Evolutionary conservation across 1,139 yeast species (phyloP).

Genomic region (Geotrichum aggregatum): DNA sequence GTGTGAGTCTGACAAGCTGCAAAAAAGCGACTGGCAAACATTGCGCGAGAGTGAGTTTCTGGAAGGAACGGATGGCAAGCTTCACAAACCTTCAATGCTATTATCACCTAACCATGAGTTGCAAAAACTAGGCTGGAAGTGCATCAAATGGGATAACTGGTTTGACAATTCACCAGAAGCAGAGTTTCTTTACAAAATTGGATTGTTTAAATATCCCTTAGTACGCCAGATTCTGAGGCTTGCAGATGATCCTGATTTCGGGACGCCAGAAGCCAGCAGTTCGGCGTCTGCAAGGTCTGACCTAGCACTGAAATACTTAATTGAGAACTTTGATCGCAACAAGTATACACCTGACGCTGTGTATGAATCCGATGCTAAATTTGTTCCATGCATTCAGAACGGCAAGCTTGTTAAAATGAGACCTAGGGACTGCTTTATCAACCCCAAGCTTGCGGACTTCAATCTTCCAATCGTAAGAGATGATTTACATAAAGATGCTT

Average conservation of each 20-base stretch:
- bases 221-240: conserved; percentile 28
- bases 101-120: conserved; percentile 36
- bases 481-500: conserved; percentile 30
- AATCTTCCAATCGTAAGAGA: conserved; percentile 35
- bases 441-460: conserved; percentile 30
- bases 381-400: conserved; percentile 29
- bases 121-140: conserved; percentile 32
- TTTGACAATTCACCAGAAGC: conserved; percentile 33
- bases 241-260: conserved; percentile 15
- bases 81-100: conserved; percentile 29
- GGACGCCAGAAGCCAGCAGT: neutral
- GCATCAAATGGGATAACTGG: conserved; percentile 37
- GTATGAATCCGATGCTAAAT: conserved; percentile 17
- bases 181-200: conserved; percentile 33
- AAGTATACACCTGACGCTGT: conserved; percentile 26
- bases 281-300: conserved; percentile 22
- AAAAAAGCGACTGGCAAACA: conserved; percentile 34
- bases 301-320: conserved; percentile 30
- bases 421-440: conserved; percentile 34
- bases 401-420: conserved; percentile 23
- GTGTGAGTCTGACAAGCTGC: conserved; percentile 32
- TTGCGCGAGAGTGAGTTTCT: conserved; percentile 35
- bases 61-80: conserved; percentile 25
- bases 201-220: conserved; percentile 34
- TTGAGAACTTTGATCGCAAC: conserved; percentile 23